Evolutionary conservation across 2,329 filamentous ascomycete species (phyloP), one percentile per base, ranked within the genome.

Genomic region (Nemania bipapillata): DNA sequence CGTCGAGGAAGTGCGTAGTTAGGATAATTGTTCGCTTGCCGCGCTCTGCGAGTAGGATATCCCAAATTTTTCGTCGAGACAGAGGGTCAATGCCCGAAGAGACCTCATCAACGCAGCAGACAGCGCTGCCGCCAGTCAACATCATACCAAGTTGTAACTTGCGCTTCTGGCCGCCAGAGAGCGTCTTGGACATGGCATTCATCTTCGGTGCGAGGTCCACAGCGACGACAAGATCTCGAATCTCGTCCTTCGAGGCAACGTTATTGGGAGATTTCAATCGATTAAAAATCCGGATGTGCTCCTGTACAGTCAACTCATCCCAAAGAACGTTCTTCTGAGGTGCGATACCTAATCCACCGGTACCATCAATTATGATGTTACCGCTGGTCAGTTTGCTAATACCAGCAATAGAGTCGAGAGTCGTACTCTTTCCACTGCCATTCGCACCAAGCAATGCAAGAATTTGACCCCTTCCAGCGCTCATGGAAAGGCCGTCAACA

Each of bases 271-370:
- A 87, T 77, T 97, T 97, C 56, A 97, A 84, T 53, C 86, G 85
- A 78, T 96, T 95, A 82, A 97, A 97, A 57, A 97, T 92, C 9
- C 82, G 81, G 17, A 97, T 89, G 75, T 97, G 94, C 79, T 97
- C 93, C 74, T 90, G 88, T 0, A 97, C 93, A 0, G 92, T 96
- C 63, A 97, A 82, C 66, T 94, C 90, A 73, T 95, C 91, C 94
- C 94, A 97, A 35, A 97, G 86, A 5, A 97, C 94, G 74, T 97
- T 97, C 83, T 95, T 94, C 78, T 97, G 94, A 0, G 94, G 94
- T 65, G 93, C 95, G 49, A 97, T 90, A 15, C 94, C 94, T 22
- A 97, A 86, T 0, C 92, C 93, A 9, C 92, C 92, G 9, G 89
- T 90, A 0, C 90, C 90, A 72, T 94, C 90, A 53, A 97, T 90